phyloP scores from a whole-genome alignment of 2,329 filamentous ascomycete species.

The Aschersonia sp. region DNA sequence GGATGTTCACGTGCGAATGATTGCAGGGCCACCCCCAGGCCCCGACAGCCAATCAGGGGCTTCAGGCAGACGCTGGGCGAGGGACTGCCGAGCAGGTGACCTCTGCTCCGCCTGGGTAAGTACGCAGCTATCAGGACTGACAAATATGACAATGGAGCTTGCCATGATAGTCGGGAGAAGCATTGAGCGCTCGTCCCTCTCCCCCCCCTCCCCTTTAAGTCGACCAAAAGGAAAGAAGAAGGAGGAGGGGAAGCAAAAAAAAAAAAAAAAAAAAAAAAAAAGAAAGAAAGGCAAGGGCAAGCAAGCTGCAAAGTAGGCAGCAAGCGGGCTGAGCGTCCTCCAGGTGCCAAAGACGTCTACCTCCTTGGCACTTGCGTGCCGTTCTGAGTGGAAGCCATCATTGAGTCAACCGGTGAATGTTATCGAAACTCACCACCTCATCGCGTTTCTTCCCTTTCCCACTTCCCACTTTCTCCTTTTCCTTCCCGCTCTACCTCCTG shows the following conservation, averaged over 20 bases:
- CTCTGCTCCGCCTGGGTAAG: background rate
- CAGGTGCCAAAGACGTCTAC: too few relatives aligned
- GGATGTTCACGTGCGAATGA: slow-evolving; percentile 7
- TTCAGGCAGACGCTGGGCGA: background rate
- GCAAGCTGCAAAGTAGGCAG: background rate
- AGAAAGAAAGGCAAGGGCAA: background rate
- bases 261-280: background rate
- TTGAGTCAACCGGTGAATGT: background rate
- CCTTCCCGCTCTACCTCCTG: background rate
- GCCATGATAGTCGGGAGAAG: background rate
- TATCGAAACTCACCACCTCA: background rate
- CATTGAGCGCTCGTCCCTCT: too few relatives aligned
- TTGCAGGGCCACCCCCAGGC: background rate
- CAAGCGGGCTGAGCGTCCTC: too few relatives aligned
- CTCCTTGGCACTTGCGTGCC: background rate
- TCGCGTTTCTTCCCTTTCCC: background rate
- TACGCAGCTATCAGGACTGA: background rate
- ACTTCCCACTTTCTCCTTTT: background rate
- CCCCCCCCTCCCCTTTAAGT: too few relatives aligned
- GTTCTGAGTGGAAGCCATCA: too few relatives aligned
- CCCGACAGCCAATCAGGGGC: background rate
- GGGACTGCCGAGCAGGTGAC: background rate
- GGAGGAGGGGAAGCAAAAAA: background rate
- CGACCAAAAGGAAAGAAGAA: background rate
- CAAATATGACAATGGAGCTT: background rate